Evolutionary conservation across 2,329 filamentous ascomycete genomes (phyloP).

Genomic region (Cladosporium cucumerinum): DNA sequence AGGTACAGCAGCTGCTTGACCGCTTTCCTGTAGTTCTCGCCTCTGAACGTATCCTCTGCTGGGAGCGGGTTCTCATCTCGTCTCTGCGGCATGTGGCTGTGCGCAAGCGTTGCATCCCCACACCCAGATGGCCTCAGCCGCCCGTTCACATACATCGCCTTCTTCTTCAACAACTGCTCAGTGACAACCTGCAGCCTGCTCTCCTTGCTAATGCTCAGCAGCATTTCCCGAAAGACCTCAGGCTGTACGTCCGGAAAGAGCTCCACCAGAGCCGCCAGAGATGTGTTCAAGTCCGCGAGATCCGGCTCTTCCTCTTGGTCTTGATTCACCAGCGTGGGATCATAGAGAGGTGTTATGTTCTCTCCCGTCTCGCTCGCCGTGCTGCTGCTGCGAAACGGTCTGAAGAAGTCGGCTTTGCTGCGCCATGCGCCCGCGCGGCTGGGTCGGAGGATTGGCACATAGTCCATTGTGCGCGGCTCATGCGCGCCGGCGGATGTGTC

Average conservation of each 20-base stretch:
- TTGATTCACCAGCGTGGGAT: slow-evolving; percentile 21
- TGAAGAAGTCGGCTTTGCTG: slow-evolving; percentile 34
- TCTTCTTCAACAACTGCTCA: slow-evolving; percentile 71
- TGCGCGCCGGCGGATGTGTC: slow-evolving; percentile 2
- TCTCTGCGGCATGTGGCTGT: not conserved
- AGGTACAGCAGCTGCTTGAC: slow-evolving; percentile 65
- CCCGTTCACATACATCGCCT: slow-evolving; percentile 67
- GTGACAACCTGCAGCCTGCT: slow-evolving; percentile 74
- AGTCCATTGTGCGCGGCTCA: slow-evolving; percentile 25
- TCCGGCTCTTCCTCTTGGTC: slow-evolving; percentile 50
- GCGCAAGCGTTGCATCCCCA: slow-evolving; percentile 7
- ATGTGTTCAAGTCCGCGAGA: slow-evolving; percentile 65
- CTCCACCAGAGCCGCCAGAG: slow-evolving; percentile 64
- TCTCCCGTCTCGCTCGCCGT: slow-evolving; percentile 25
- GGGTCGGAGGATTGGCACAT: slow-evolving; percentile 26
- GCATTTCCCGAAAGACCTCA: slow-evolving; percentile 79
- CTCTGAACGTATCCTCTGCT: slow-evolving; percentile 64
- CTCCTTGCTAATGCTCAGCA: slow-evolving; percentile 69
- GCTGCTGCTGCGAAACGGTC: slow-evolving; percentile 29
- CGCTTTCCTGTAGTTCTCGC: slow-evolving; percentile 63
- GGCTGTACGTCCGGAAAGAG: slow-evolving; percentile 79
- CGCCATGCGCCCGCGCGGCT: slow-evolving; percentile 30
- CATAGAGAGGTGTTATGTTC: slow-evolving; percentile 28
- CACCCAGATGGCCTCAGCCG: slow-evolving; percentile 43
- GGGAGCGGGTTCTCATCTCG: slow-evolving; percentile 41